Conservation (phyloP, 345 rosid genomes). For the Populus deltoides region DNA sequence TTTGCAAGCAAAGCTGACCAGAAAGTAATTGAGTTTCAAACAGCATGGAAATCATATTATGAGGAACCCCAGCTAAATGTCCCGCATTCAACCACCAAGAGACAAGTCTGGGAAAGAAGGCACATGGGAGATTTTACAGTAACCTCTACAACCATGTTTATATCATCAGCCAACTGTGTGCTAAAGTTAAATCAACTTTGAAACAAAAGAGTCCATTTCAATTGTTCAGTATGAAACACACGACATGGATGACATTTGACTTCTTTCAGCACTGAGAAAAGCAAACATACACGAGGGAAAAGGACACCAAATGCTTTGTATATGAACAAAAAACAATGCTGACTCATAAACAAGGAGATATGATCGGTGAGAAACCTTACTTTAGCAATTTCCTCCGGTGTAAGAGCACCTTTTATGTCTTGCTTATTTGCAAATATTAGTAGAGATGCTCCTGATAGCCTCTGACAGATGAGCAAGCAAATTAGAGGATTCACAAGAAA, state of each 20-base stretch:
- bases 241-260: not conserved
- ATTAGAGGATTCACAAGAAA: not conserved
- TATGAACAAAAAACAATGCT: not conserved
- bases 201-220: too few relatives aligned
- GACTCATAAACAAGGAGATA: not conserved
- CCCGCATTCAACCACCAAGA: not conserved
- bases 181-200: too few relatives aligned
- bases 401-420: conserved; percentile 82
- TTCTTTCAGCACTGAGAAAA: not conserved
- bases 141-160: not conserved
- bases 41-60: too few relatives aligned
- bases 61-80: too few relatives aligned
- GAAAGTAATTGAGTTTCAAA: too few relatives aligned
- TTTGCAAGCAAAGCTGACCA: too few relatives aligned
- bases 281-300: too few relatives aligned
- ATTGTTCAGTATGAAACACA: too few relatives aligned
- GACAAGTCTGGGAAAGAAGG: not conserved
- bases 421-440: conserved; percentile 86
- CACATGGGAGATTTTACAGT: not conserved
- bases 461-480: conserved; percentile 42
- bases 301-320: not conserved
- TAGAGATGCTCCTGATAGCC: conserved; percentile 87
- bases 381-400: conserved; percentile 79
- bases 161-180: not conserved
- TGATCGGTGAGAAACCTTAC: conserved; percentile 33